Evolutionary conservation across 164 flowering plant genomes (phyloP).

Genomic region (Santalum album): DNA sequence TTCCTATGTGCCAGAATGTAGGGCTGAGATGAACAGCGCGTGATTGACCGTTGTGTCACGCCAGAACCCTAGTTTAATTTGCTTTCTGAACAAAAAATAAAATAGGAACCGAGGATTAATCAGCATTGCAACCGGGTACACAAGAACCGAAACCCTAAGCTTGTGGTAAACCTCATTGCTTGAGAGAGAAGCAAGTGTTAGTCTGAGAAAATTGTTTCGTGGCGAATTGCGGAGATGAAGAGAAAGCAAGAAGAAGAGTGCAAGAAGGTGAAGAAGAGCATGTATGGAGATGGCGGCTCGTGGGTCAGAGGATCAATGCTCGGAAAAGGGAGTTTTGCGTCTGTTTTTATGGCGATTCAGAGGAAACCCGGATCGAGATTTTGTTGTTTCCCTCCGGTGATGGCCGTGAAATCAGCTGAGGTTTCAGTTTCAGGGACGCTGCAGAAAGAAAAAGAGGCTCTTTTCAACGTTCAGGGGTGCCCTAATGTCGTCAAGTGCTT

Average conservation of each 20-base stretch:
- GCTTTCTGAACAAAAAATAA: no score
- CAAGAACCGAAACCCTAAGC: no score
- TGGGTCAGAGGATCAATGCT: constrained; percentile 28
- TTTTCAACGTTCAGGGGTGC: constrained; percentile 22
- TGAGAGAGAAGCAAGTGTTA: no score
- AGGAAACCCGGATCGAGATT: constrained; percentile 18
- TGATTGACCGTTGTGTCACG: no score
- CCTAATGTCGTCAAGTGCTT: constrained; percentile 36
- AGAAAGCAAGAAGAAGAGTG: constrained; percentile 4
- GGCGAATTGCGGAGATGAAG: constrained; percentile 4
- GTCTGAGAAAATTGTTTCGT: no score
- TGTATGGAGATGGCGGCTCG: constrained; percentile 17
- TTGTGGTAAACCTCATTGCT: no score
- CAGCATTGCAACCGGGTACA: no score
- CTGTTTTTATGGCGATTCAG: constrained; percentile 22
- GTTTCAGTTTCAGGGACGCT: constrained; percentile 22
- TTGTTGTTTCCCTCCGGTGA: constrained; percentile 15
- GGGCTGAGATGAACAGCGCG: no score
- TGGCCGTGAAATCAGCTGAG: constrained; percentile 50
- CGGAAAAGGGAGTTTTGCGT: constrained; percentile 30
- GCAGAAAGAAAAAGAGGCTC: constrained; percentile 29
- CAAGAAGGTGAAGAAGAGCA: no score
- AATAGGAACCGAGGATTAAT: no score
- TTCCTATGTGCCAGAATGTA: no score
- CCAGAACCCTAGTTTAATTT: no score